Conservation (phyloP, 2,329 filamentous ascomycete genomes). For the Orbilia javanica region DNA sequence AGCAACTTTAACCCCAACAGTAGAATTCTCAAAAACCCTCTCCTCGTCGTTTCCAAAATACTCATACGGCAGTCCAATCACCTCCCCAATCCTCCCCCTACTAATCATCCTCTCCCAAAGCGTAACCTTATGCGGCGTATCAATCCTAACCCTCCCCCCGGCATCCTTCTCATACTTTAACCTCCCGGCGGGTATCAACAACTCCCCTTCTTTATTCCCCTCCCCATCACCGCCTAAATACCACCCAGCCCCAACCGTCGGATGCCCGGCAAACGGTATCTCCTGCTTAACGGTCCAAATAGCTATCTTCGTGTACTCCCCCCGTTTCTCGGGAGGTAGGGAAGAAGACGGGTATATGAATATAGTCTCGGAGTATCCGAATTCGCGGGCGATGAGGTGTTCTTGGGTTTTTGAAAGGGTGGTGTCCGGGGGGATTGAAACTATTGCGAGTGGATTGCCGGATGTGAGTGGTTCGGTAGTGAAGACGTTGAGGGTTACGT, state of each 20-base stretch:
- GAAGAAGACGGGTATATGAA: constrained; percentile 65
- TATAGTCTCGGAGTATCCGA: constrained; percentile 75
- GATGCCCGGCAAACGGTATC: constrained; percentile 74
- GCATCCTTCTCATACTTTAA: constrained; percentile 34
- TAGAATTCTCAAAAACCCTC: neutral
- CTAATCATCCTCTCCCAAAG: constrained; percentile 15
- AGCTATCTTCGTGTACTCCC: constrained; percentile 68
- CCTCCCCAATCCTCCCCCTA: neutral
- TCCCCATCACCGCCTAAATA: constrained; percentile 64
- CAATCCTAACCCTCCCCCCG: constrained; percentile 60
- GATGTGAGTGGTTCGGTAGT: constrained; percentile 72
- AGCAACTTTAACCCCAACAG: neutral
- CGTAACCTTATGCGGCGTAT: constrained; percentile 32
- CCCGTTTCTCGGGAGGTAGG: constrained; percentile 66
- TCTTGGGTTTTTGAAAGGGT: constrained; percentile 70
- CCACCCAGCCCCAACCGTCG: constrained; percentile 72
- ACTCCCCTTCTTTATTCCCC: constrained; percentile 55
- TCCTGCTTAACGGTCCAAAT: constrained; percentile 72
- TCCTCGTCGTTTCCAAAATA: constrained; percentile 14
- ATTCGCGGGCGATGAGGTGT: constrained; percentile 73
- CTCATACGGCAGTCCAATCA: constrained; percentile 17
- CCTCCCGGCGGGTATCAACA: constrained; percentile 69
- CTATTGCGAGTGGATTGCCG: constrained; percentile 74
- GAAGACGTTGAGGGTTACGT: constrained; percentile 73
- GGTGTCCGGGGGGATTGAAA: constrained; percentile 68